phyloP scores from a whole-genome alignment of 306 rosid genomes.

The Trichosanthes cucumerina region DNA sequence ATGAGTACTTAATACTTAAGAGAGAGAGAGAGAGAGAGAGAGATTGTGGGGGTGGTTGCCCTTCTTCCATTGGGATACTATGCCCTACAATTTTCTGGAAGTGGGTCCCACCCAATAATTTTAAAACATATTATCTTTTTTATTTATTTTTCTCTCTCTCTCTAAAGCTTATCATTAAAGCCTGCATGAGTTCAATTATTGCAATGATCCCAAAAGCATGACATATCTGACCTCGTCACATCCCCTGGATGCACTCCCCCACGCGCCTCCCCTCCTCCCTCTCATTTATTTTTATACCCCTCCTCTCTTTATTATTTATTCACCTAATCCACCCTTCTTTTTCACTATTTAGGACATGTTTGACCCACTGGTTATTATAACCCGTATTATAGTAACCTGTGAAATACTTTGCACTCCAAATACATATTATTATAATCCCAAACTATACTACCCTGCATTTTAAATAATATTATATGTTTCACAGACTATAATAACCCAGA shows the following conservation, averaged over 20 bases:
- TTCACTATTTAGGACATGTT: neutral
- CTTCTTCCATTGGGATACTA: neutral
- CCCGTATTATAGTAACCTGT: too few relatives aligned
- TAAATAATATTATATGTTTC: too few relatives aligned
- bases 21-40: neutral
- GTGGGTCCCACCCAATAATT: slow-evolving; percentile 36
- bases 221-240: slow-evolving; percentile 58
- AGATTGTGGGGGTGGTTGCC: neutral
- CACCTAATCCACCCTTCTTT: neutral
- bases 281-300: neutral
- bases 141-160: neutral
- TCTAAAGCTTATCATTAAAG: slow-evolving; percentile 63
- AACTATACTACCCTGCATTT: too few relatives aligned
- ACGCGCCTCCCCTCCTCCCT: slow-evolving; percentile 43
- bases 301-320: neutral
- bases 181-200: slow-evolving; percentile 90
- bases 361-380: too few relatives aligned
- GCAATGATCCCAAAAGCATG: slow-evolving; percentile 90
- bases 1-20: too few relatives aligned
- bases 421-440: too few relatives aligned
- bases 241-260: slow-evolving; percentile 30
- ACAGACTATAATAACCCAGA: too few relatives aligned
- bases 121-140: slow-evolving; percentile 12
- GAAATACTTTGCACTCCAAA: too few relatives aligned
- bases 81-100: neutral